Base-by-base conservation (phyloP, 345 rosid genomes). In the Pelargonium nanum region DNA sequence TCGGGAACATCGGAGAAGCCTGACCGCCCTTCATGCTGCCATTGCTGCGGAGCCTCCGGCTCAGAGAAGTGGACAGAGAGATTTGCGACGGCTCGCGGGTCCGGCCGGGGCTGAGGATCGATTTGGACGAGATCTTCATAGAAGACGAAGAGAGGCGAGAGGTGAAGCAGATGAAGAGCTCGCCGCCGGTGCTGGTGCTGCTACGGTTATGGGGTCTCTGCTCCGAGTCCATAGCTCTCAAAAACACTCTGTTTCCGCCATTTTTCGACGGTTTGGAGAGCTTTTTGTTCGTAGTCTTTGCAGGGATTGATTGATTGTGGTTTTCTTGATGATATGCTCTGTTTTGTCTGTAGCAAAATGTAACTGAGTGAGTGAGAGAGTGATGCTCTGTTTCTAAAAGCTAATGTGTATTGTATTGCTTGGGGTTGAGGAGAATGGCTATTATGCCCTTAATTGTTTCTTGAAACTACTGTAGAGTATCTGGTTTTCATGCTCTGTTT, bases 1-100 rank as follows among this genome's bases (percentile, higher is more conserved):
- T 50, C 0, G 89, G 82, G 30, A 92, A 92, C 96, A 92, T 92
- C 0, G 96, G 98, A 0, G 98, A 92, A 61, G 95, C 87, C 2
- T 78, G 75, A 15, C 89, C 95, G 12, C 90, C 89, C 62, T 75
- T 85, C 53, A 92, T 63, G 76, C 96, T 88, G 19, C 92, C 91
- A 54, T 81, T 86, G 34, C 68, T 82, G 22, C 83, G 75, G 48
- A 92, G 74, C 60, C 96, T 74, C 24, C 98, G 72, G 65, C 93
- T 88, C 17, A 91, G 85, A 24, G 96, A 91, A 44, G 83, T 68
- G 0, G 98, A 88, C 24, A 91, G 87, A 3, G 95, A 88, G 78
- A 85, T 83, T 64, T 84, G 91, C 7, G 94, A 81, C 24, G 87
- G 53, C 24, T 81, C 86, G 28, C 83, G 59, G 7, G 73, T 55